phyloP scores from a whole-genome alignment of 371 early-diverging fungal genomes.

The Syncephalastrum racemosum region DNA sequence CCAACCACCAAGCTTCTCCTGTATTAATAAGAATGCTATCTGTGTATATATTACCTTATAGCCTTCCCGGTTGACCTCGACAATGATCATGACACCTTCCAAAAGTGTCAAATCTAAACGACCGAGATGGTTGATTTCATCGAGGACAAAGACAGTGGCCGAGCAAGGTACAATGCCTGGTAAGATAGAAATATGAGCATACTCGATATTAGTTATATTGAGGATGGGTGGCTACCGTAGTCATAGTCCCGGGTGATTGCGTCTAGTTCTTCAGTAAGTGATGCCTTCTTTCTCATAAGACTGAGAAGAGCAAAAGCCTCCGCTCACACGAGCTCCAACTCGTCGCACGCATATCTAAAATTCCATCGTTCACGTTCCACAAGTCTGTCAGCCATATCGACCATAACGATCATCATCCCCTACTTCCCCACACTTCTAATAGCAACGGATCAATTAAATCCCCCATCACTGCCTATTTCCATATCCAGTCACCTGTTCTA shows the following conservation, averaged over 20 bases:
- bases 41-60: conserved; percentile 30
- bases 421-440: too few relatives aligned
- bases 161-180: conserved; percentile 44
- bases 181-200: too few relatives aligned
- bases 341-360: too few relatives aligned
- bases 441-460: not conserved
- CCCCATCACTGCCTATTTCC: not conserved
- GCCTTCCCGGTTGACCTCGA: conserved; percentile 36
- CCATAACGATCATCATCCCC: too few relatives aligned
- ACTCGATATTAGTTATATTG: too few relatives aligned
- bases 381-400: too few relatives aligned
- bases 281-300: not conserved
- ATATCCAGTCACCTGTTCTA: not conserved
- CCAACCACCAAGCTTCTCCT: not conserved
- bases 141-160: conserved; percentile 41
- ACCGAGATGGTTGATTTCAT: conserved; percentile 29
- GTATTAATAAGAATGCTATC: not conserved
- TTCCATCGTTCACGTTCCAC: too few relatives aligned
- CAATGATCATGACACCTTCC: conserved; percentile 40
- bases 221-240: conserved; percentile 17
- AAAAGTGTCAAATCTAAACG: conserved; percentile 39
- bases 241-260: conserved; percentile 33
- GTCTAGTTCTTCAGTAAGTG: conserved; percentile 25
- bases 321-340: too few relatives aligned
- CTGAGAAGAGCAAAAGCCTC: too few relatives aligned